Conservation (phyloP, 495 filamentous ascomycete species). For the Penicillium coprophilum region DNA sequence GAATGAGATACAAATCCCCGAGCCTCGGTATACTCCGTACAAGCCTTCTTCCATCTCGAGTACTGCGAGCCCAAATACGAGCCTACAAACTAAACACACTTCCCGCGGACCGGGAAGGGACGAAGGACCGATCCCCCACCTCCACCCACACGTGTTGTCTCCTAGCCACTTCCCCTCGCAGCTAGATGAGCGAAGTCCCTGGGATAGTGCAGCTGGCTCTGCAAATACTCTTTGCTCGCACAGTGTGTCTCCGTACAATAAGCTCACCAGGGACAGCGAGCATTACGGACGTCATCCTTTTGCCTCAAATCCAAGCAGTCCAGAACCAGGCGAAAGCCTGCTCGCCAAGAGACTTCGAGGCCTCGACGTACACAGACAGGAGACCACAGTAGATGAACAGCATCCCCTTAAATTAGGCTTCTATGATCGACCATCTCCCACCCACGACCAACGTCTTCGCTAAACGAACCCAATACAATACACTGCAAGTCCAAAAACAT, state of each 20-base stretch:
- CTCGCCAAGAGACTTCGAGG: slow-evolving; percentile 54
- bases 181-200: slow-evolving; percentile 33
- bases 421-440: not conserved
- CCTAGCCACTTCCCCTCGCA: slow-evolving; percentile 14
- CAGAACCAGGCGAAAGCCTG: slow-evolving; percentile 52
- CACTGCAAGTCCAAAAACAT: not conserved
- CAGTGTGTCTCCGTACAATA: slow-evolving; percentile 53
- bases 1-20: slow-evolving; percentile 87
- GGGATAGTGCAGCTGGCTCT: slow-evolving; percentile 14
- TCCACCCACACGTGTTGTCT: slow-evolving; percentile 14
- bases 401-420: slow-evolving; percentile 1
- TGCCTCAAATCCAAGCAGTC: slow-evolving; percentile 29
- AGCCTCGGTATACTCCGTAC: slow-evolving; percentile 84
- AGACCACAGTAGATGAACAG: slow-evolving; percentile 20
- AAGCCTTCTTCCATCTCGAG: slow-evolving; percentile 53
- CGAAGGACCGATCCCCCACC: slow-evolving; percentile 40
- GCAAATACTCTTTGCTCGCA: slow-evolving; percentile 4
- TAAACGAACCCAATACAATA: not conserved
- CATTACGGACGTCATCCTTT: slow-evolving; percentile 65
- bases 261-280: slow-evolving; percentile 64
- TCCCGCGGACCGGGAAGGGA: slow-evolving; percentile 58
- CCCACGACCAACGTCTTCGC: not conserved
- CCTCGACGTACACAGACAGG: slow-evolving; percentile 44
- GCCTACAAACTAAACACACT: slow-evolving; percentile 53
- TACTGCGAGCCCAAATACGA: slow-evolving; percentile 13